These are phyloP conservation scores for Monosporascus sp. DNA, from an alignment of 2,329 filamentous ascomycete species.

Conservation along the genomic window DNA sequence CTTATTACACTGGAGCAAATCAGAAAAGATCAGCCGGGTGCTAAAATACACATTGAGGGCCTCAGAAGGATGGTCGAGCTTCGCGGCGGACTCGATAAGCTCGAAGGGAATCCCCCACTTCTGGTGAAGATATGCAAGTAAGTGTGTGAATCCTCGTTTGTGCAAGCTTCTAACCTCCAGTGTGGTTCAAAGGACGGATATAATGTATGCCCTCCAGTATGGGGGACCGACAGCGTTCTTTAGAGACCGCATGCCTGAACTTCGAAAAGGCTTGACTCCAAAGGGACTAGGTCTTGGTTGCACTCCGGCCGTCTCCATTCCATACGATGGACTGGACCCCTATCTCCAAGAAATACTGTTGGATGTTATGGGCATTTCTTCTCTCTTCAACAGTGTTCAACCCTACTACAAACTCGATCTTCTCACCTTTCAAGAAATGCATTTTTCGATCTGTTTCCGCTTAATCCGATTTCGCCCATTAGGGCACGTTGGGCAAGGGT, in stretches of 20 bases:
- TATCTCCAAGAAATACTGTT: background rate
- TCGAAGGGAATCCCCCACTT: slow-evolving; percentile 9
- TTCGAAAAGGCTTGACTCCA: background rate
- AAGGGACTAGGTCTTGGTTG: background rate
- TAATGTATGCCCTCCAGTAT: slow-evolving; percentile 5
- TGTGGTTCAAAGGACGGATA: slow-evolving; percentile 1
- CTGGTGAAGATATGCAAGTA: slow-evolving; percentile 22
- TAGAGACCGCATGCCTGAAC: slow-evolving; percentile 4
- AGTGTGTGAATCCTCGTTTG: background rate
- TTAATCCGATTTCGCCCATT: slow-evolving; percentile 1
- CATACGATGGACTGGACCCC: background rate
- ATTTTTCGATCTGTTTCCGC: slow-evolving; percentile 1
- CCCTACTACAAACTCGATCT: background rate
- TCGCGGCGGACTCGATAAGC: slow-evolving; percentile 20
- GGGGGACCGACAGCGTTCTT: slow-evolving; percentile 5
- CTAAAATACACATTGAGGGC: slow-evolving; percentile 26
- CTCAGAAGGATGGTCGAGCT: slow-evolving; percentile 32
- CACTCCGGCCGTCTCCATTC: background rate
- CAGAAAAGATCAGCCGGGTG: background rate
- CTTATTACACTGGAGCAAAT: background rate
- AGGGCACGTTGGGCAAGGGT: background rate
- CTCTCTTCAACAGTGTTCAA: background rate
- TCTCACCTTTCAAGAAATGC: slow-evolving; percentile 1
- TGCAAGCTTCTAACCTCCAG: background rate
- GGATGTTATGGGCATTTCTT: background rate